Evolutionary conservation across 768 basidiomycete genomes (phyloP).

Genomic region (Hericium erinaceus): DNA sequence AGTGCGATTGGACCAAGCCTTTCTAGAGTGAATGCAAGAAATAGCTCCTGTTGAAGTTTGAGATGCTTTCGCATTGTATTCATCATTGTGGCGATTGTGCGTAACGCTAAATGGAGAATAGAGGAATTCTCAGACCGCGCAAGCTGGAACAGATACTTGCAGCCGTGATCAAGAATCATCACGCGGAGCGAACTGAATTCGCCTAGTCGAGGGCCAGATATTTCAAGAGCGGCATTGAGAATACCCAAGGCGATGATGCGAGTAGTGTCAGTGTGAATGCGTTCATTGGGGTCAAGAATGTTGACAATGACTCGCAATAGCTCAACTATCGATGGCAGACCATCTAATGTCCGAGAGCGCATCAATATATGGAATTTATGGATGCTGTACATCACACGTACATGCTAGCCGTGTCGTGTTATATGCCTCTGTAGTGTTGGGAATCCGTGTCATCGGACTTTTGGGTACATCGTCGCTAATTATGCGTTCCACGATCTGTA

Average conservation of each 20-base stretch:
- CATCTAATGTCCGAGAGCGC: conserved; percentile 38
- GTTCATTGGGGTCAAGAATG: conserved; percentile 89
- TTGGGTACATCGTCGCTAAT: not conserved
- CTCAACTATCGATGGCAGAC: conserved; percentile 84
- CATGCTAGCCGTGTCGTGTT: not conserved
- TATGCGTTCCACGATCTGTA: not conserved
- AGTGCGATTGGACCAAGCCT: conserved; percentile 58
- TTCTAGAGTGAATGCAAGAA: conserved; percentile 89
- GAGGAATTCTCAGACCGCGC: conserved; percentile 81
- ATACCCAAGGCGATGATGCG: conserved; percentile 82
- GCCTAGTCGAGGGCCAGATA: conserved; percentile 66
- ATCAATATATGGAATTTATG: not conserved
- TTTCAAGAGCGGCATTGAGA: conserved; percentile 81
- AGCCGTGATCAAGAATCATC: conserved; percentile 81
- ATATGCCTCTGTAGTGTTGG: too few relatives aligned
- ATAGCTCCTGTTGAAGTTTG: conserved; percentile 92
- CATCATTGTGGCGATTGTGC: conserved; percentile 82
- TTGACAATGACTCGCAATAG: conserved; percentile 91
- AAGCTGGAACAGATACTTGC: conserved; percentile 95
- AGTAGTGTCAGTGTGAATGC: conserved; percentile 93
- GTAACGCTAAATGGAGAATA: conserved; percentile 72
- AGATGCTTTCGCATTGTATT: conserved; percentile 78
- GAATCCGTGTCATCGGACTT: too few relatives aligned
- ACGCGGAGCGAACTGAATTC: conserved; percentile 68
- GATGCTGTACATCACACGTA: not conserved